Base-by-base conservation (phyloP, 164 flowering plant genomes). In the Nymphaea colorata region DNA sequence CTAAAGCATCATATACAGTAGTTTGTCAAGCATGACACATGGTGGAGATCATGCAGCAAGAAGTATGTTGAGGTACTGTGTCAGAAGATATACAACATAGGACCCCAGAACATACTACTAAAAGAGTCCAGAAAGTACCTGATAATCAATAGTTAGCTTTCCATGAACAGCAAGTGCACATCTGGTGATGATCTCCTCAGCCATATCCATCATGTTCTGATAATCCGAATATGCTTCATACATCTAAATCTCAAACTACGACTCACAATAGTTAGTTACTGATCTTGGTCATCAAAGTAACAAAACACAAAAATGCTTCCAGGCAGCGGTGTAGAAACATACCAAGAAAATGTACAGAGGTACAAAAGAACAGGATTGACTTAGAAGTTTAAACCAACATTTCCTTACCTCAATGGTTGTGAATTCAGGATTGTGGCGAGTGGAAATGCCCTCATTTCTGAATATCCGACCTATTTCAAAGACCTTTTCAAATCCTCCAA, bases 171-270 rank as follows among this genome's bases (percentile, higher is more conserved):
- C 95, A 79, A 89, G 82, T 66, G 98, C 89, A 79, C 96, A 91
- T 69, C 71, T 82, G 70, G 88, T 84, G 68, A 94, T 78, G 72
- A 91, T 89, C 74, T 88, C 93, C 79, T 94, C 98, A 6, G 95
- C 82, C 88, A 94, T 81, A 78, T 82, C 76, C 97, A 94, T 94
- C 98, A 94, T 94, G 77, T 89, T 88, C 74, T 87, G 78, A 70
- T 94, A 94, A 75, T 94, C 97, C 64, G 98, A 84, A 86, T 89
- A 94, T 66, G 98, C 98, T 85, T 94, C 98, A 76, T 94, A 94
- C 85, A 91, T 86, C 98, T 94, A 76, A 45, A 68, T 65, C 61
- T 61, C 79, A 76, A 76, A 66, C 77, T 75, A 79, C 36, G 57
- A 51, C 57, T 51, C 14, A 15, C 8, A 15, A 51, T 51, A 51